These are phyloP conservation scores for Fulvia fulva DNA, from an alignment of 2,329 filamentous ascomycete species.

Conservation along the genomic window DNA sequence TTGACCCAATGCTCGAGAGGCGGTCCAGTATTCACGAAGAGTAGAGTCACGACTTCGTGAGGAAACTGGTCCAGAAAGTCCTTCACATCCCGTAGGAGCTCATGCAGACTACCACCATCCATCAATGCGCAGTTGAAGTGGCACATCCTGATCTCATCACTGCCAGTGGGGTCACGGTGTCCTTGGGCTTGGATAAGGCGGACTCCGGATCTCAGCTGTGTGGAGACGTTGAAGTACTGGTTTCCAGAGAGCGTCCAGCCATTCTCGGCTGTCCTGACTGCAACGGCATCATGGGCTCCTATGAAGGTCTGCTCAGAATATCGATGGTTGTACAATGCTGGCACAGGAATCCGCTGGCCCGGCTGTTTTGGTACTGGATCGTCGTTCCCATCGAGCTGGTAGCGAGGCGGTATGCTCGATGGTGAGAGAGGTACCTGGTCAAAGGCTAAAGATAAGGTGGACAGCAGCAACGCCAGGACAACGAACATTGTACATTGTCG, in stretches of 20 bases:
- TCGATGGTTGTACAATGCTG: conserved; percentile 51
- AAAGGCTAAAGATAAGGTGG: neutral
- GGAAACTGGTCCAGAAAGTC: conserved; percentile 23
- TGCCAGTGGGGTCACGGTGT: conserved; percentile 20
- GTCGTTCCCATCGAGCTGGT: neutral
- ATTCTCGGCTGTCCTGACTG: conserved; percentile 44
- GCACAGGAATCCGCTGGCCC: conserved; percentile 16
- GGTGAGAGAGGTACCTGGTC: neutral
- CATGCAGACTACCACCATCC: conserved; percentile 25
- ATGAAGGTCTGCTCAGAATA: conserved; percentile 60
- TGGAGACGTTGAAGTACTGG: conserved; percentile 44
- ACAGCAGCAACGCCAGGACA: neutral
- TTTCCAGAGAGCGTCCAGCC: conserved; percentile 30
- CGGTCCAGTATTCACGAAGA: conserved; percentile 39
- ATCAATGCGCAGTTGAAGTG: conserved; percentile 29
- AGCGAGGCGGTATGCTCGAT: neutral
- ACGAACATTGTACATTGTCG: neutral
- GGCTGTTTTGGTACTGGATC: conserved; percentile 20
- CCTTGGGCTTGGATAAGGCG: conserved; percentile 27
- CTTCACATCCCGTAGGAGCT: conserved; percentile 16
- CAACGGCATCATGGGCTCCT: conserved; percentile 63
- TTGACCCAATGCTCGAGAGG: conserved; percentile 44
- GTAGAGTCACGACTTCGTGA: conserved; percentile 26
- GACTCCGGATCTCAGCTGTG: conserved; percentile 49
- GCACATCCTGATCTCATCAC: conserved; percentile 23